A percentile compares a stretch with the other conserved stretches of the same genome.
Conservation (phyloP, 768 basidiomycete species). For the Guyanaporus albipodus region DNA sequence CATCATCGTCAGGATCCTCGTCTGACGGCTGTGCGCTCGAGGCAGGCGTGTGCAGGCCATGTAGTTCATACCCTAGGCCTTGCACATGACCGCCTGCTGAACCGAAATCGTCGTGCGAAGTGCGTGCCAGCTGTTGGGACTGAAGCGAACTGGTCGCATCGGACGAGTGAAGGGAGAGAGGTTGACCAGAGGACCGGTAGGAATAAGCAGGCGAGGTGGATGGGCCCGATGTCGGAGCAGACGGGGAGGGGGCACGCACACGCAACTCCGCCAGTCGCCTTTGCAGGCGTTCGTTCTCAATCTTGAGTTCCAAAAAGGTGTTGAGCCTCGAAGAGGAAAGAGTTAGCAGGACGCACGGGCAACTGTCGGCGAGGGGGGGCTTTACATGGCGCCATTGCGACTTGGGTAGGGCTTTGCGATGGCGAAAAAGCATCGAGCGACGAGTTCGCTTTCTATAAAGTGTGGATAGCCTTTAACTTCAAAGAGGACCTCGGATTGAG, state of each 20-base stretch:
- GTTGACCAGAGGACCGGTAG: constrained; percentile 18
- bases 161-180: constrained; percentile 7
- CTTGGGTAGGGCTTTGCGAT: constrained; percentile 77
- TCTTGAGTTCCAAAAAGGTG: constrained; percentile 76
- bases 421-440: constrained; percentile 64
- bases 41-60: constrained; percentile 9
- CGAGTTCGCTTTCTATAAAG: constrained; percentile 35
- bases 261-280: constrained; percentile 50
- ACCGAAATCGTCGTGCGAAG: constrained; percentile 17
- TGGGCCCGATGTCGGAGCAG: constrained; percentile 12
- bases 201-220: constrained; percentile 24
- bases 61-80: constrained; percentile 17
- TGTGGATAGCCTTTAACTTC: constrained; percentile 69
- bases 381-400: constrained; percentile 67
- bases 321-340: constrained; percentile 48
- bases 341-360: neutral
- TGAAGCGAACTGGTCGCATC: constrained; percentile 15
- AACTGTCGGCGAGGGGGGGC: constrained; percentile 13
- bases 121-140: constrained; percentile 10
- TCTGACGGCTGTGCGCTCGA: constrained; percentile 17
- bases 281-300: constrained; percentile 80
- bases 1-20: constrained; percentile 49
- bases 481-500: constrained; percentile 53
- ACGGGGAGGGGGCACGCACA: constrained; percentile 19
- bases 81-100: constrained; percentile 9